phyloP scores from a whole-genome alignment of 345 rosid species.

The Psidium friedrichsthalianum region DNA sequence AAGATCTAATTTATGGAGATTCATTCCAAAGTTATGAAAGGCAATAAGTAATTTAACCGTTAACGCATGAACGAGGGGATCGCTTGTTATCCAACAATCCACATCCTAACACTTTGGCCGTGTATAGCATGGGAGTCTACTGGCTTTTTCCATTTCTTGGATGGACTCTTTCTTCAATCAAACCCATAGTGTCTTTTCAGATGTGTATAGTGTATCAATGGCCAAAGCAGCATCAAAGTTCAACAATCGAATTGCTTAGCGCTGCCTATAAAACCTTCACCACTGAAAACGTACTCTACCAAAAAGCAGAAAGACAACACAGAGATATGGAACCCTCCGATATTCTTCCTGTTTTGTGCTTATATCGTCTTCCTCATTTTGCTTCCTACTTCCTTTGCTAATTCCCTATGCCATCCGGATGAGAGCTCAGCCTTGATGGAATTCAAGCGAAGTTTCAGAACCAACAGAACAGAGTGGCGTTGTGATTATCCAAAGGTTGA shows the following conservation, averaged over 20 bases:
- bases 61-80: no score
- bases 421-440: background rate
- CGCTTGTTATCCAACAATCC: background rate
- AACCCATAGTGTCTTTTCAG: background rate
- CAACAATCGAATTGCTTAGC: background rate
- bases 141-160: no score
- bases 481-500: background rate
- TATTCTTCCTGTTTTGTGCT: no score
- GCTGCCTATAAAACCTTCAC: background rate
- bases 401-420: background rate
- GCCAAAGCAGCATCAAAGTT: background rate
- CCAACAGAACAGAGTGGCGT: rapidly evolving
- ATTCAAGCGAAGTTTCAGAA: background rate
- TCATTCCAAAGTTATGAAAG: background rate
- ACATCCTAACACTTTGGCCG: background rate
- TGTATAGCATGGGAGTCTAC: background rate
- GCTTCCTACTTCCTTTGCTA: background rate
- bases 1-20: background rate
- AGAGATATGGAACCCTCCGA: background rate
- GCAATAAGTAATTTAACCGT: no score
- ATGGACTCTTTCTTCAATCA: background rate
- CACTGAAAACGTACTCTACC: background rate
- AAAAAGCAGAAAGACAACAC: background rate
- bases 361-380: background rate
- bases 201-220: background rate